A percentile compares a stretch with the other conserved stretches of the same genome.
These are phyloP conservation scores for Plasmodium inui DNA, from an alignment of 169 alveolate species.

Conservation along the genomic window DNA sequence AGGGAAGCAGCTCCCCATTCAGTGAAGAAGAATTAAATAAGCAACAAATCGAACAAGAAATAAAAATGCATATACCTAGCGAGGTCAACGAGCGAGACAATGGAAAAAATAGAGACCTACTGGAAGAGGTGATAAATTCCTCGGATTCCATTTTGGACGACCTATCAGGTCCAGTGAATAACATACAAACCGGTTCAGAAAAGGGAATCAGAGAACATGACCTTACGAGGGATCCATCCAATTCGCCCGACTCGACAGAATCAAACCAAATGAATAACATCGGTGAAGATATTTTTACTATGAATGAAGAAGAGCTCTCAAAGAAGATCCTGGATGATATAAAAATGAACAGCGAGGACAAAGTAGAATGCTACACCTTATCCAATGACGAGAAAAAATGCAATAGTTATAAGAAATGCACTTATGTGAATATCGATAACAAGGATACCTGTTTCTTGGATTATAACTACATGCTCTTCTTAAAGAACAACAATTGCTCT, in stretches of 20 bases:
- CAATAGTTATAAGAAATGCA: conserved; percentile 48
- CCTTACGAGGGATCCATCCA: background rate
- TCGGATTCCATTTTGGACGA: background rate
- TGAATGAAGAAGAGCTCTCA: conserved; percentile 61
- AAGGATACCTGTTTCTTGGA: conserved; percentile 53
- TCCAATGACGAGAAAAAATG: conserved; percentile 49
- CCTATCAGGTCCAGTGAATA: background rate
- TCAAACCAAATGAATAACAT: background rate
- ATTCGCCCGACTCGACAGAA: background rate
- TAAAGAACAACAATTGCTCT: conserved; percentile 40
- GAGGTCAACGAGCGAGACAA: background rate
- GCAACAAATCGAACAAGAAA: conserved; percentile 10
- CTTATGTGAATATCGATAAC: conserved; percentile 42
- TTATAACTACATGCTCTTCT: conserved; percentile 43
- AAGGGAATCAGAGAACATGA: conserved; percentile 18
- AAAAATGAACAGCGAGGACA: conserved; percentile 44
- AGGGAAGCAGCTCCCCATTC: background rate
- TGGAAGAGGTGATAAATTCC: background rate
- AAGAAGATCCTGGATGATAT: conserved; percentile 42
- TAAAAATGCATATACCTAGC: conserved; percentile 49
- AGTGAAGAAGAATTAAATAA: conserved; percentile 23
- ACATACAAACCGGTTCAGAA: conserved; percentile 15
- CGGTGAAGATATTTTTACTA: conserved; percentile 1
- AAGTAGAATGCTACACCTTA: conserved; percentile 28
- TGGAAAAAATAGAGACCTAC: background rate